Evolutionary conservation across 2,329 filamentous ascomycete genomes (phyloP).

Genomic region (Salinomyces thailandicus): DNA sequence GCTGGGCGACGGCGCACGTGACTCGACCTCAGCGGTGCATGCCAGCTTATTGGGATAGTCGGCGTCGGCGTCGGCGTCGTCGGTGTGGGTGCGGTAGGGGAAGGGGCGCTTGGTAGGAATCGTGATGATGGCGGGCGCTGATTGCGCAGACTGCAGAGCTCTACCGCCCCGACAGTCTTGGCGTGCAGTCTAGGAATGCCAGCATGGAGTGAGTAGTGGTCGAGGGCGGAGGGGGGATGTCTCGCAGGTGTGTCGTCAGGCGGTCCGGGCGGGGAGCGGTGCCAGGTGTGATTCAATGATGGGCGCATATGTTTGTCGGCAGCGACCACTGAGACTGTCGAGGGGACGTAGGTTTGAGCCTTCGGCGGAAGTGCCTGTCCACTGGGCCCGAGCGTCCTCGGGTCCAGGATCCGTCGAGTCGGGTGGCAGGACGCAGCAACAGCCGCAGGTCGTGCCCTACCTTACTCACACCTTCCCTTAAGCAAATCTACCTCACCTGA

Average conservation of each 20-base stretch:
- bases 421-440: too few relatives aligned
- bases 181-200: neutral
- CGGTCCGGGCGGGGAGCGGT: neutral
- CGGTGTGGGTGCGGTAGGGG: neutral
- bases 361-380: too few relatives aligned
- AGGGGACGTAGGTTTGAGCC: too few relatives aligned
- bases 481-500: too few relatives aligned
- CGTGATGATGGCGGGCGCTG: neutral
- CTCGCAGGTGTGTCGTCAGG: neutral
- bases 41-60: slow-evolving; percentile 1
- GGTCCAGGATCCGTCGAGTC: too few relatives aligned
- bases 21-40: neutral
- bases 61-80: neutral
- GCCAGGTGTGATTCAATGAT: too few relatives aligned
- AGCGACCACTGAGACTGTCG: too few relatives aligned
- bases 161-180: neutral
- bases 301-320: too few relatives aligned
- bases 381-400: too few relatives aligned
- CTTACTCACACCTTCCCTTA: too few relatives aligned
- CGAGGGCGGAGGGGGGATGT: neutral
- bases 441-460: too few relatives aligned
- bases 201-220: too few relatives aligned
- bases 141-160: neutral
- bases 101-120: neutral
- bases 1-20: neutral